Conservation (phyloP, 257 asterid species). For the Nicotiana obtusifolia region DNA sequence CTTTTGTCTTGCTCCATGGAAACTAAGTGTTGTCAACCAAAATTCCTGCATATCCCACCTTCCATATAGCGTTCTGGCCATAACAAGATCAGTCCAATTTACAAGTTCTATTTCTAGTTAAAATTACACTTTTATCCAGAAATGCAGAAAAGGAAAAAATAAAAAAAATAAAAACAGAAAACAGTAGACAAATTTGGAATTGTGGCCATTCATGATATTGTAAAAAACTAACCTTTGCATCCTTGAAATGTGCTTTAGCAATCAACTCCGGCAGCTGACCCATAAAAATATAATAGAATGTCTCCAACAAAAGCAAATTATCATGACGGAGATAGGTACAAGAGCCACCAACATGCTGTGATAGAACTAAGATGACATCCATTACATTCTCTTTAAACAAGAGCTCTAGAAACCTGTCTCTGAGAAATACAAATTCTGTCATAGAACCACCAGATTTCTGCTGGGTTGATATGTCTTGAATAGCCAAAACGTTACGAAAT, state of each 20-base stretch:
- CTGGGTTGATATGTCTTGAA: constrained; percentile 79
- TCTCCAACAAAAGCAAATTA: constrained; percentile 84
- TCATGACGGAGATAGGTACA: constrained; percentile 71
- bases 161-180: neutral
- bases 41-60: neutral
- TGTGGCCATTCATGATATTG: constrained; percentile 1
- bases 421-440: constrained; percentile 49
- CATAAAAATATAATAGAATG: constrained; percentile 59
- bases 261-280: constrained; percentile 88
- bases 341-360: constrained; percentile 79
- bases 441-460: constrained; percentile 79
- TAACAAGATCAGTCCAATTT: neutral
- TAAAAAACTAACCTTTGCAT: constrained; percentile 54
- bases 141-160: neutral
- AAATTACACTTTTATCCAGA: neutral
- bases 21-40: constrained; percentile 2
- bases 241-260: constrained; percentile 49
- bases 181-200: neutral
- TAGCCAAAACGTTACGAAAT: constrained; percentile 76
- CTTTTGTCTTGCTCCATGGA: neutral
- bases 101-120: neutral
- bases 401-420: constrained; percentile 73
- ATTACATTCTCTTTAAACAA: constrained; percentile 82
- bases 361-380: constrained; percentile 73
- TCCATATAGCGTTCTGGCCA: neutral